A percentile compares a stretch with the other conserved stretches of the same genome.
These are phyloP conservation scores for Bruguiera hainesii DNA, from an alignment of 441 rosid genomes.

Conservation along the genomic window DNA sequence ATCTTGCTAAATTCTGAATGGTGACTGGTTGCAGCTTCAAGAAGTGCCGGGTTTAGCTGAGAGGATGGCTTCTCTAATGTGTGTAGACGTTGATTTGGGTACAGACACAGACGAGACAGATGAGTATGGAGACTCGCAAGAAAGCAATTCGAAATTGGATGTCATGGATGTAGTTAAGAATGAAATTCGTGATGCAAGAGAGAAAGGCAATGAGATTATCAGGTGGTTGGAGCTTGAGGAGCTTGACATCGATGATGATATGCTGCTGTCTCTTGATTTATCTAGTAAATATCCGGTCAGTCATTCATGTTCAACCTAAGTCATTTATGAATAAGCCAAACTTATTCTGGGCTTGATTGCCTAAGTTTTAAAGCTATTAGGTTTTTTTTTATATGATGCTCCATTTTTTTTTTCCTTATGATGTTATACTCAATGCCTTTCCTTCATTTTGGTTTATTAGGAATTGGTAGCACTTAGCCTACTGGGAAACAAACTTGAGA, in stretches of 20 bases:
- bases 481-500: slow-evolving; percentile 66
- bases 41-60: slow-evolving; percentile 81
- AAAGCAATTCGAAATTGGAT: slow-evolving; percentile 30
- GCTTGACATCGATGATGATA: slow-evolving; percentile 54
- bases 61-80: slow-evolving; percentile 92
- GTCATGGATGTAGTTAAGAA: slow-evolving; percentile 44
- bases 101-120: slow-evolving; percentile 33
- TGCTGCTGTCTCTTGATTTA: slow-evolving; percentile 54
- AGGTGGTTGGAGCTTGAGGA: slow-evolving; percentile 92
- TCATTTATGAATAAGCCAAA: neutral
- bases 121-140: slow-evolving; percentile 23
- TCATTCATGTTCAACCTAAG: slow-evolving; percentile 1
- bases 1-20: slow-evolving; percentile 12
- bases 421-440: neutral
- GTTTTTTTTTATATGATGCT: neutral
- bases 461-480: slow-evolving; percentile 81
- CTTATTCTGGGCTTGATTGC: neutral
- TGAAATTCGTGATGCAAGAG: slow-evolving; percentile 50
- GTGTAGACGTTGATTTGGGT: slow-evolving; percentile 53
- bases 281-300: slow-evolving; percentile 60
- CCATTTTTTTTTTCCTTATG: neutral
- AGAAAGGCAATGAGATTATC: slow-evolving; percentile 43
- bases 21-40: slow-evolving; percentile 52
- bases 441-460: slow-evolving; percentile 33
- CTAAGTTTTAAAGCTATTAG: neutral